Base-by-base conservation (phyloP, 768 basidiomycete genomes). In the Roridomyces roridus region DNA sequence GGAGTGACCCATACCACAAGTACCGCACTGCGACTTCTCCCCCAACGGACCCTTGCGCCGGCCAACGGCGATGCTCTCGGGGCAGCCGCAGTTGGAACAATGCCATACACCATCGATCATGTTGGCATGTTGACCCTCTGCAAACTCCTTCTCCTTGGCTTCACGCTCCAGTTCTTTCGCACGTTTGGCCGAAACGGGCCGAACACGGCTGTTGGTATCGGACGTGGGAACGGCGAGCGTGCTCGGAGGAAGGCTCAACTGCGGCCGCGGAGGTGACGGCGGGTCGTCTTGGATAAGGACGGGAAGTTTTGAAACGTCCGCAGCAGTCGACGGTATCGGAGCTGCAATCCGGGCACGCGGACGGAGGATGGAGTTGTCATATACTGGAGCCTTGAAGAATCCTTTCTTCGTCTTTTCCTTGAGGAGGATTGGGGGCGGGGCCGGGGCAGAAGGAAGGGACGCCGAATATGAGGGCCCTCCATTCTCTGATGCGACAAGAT, bases 51-150 rank as follows among this genome's bases (percentile, higher is more conserved):
- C 94, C 66, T 96, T 96, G 63, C 94, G 80, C 58, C 92, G 77
- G 3, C 94, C 94, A 39, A 94, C 77, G 3, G 93, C 92, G 54
- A 96, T 87, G 64, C 76, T 85, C 67, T 93, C 94, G 0, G 95
- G 95, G 68, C 91, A 91, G 6, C 95, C 95, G 65, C 93, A 97
- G 67, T 94, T 96, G 18, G 92, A 94, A 68, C 95, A 98, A 74
- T 94, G 92, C 95, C 95, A 97, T 5, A 91, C 80, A 1, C 92
- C 93, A 62, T 94, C 78, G 68, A 94, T 89, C 64, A 84, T 79
- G 68, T 93, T 91, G 35, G 87, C 80, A 65, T 91, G 91, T 67
- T 92, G 90, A 8, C 91, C 89, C 65, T 93, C 88, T 36, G 86
- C 87, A 67, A 87, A 91, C 71, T 91, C 91, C 67, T 80, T 87